These are phyloP conservation scores for Echeveria elegans DNA, from an alignment of 164 flowering plant genomes.

Conservation along the genomic window DNA sequence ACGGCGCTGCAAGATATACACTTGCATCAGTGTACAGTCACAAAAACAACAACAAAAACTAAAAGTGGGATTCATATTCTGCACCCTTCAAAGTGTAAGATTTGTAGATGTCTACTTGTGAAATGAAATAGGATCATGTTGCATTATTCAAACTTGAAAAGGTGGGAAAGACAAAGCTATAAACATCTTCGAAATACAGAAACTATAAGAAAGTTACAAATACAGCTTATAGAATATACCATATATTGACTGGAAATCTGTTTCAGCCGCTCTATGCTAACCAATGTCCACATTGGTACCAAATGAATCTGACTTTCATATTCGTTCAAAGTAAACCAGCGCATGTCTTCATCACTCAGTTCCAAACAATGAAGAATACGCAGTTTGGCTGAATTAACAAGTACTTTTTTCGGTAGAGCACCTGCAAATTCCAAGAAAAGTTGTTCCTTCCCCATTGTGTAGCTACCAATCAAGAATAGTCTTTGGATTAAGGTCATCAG, in stretches of 20 bases:
- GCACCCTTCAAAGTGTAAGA: neutral
- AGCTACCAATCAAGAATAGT: conserved; percentile 95
- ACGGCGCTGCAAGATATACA: conserved; percentile 32
- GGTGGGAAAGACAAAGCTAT: too few species aligned
- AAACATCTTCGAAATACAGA: neutral
- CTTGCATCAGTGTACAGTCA: neutral
- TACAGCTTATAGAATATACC: conserved; percentile 27
- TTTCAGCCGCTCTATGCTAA: conserved; percentile 85
- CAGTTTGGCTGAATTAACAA: conserved; percentile 63
- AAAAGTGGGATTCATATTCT: neutral
- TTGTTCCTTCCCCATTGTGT: conserved; percentile 94
- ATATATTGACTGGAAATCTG: conserved; percentile 59
- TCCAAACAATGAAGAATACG: conserved; percentile 65
- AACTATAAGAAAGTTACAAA: neutral
- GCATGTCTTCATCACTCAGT: conserved; percentile 66
- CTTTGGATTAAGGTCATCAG: conserved; percentile 83
- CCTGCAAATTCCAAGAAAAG: conserved; percentile 87
- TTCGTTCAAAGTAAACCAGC: conserved; percentile 81
- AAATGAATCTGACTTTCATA: conserved; percentile 83
- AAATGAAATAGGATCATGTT: neutral
- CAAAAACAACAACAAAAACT: neutral
- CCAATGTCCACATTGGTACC: conserved; percentile 93
- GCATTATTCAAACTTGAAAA: neutral
- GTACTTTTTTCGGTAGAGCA: conserved; percentile 63
- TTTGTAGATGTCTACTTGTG: neutral